A percentile compares a stretch with the other conserved stretches of the same genome.
Conservation (phyloP, 768 basidiomycete species). For the Grammothele lineata region DNA sequence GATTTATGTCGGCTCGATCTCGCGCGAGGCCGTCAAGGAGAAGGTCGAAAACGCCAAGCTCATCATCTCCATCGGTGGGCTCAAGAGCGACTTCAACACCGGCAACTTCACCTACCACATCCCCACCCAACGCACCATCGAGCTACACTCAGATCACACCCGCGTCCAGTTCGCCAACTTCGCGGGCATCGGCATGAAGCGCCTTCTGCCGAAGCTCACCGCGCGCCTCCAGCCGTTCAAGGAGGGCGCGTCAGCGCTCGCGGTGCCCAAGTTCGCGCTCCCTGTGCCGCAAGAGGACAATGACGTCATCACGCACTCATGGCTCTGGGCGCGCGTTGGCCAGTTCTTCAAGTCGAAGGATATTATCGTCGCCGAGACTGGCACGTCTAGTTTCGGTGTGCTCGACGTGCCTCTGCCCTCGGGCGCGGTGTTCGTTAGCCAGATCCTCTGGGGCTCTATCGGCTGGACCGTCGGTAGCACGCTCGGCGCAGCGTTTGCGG, state of each 20-base stretch:
- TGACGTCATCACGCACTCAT: conserved; percentile 65
- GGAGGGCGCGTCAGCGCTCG: conserved; percentile 35
- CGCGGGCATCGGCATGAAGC: conserved; percentile 69
- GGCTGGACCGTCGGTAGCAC: conserved; percentile 83
- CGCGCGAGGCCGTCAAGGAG: conserved; percentile 59
- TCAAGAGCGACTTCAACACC: conserved; percentile 83
- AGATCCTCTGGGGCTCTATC: conserved; percentile 90
- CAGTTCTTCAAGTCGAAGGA: conserved; percentile 69
- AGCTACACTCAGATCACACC: conserved; percentile 74
- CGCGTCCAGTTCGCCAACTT: conserved; percentile 62
- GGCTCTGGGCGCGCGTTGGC: conserved; percentile 80
- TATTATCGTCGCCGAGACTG: conserved; percentile 86
- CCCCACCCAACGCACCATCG: conserved; percentile 53
- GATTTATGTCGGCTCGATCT: conserved; percentile 77
- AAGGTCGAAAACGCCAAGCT: conserved; percentile 73
- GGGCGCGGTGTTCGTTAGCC: conserved; percentile 60
- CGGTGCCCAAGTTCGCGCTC: conserved; percentile 39
- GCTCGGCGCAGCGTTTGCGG: conserved; percentile 80
- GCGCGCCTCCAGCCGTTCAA: conserved; percentile 44
- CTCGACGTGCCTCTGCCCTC: conserved; percentile 76
- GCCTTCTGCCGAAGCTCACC: conserved; percentile 69
- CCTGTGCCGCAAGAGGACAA: conserved; percentile 47
- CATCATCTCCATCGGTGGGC: conserved; percentile 65
- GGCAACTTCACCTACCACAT: conserved; percentile 82
- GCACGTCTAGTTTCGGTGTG: conserved; percentile 83